These are phyloP conservation scores for Beta macrorhiza DNA, from an alignment of 179 eudicot species.

Conservation along the genomic window DNA sequence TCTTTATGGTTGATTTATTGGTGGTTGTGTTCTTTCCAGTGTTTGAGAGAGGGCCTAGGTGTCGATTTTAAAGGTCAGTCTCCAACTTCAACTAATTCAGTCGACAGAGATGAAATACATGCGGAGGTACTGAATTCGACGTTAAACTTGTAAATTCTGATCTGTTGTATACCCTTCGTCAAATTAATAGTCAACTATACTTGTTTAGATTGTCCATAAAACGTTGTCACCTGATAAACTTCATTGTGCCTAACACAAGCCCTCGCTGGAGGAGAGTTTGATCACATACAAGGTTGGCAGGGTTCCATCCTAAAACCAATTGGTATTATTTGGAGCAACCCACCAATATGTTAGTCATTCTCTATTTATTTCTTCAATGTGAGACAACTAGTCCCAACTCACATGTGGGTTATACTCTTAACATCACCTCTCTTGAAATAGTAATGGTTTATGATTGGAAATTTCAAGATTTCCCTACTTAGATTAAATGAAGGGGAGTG, in stretches of 20 bases:
- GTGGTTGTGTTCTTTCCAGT: conserved; percentile 41
- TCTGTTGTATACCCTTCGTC: not conserved
- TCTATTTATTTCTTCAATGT: no score
- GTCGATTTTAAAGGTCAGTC: conserved; percentile 62
- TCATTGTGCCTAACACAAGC: no score
- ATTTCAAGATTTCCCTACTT: not conserved
- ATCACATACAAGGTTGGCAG: no score
- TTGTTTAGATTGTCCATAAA: not conserved
- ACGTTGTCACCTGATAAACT: not conserved
- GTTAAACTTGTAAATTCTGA: not conserved
- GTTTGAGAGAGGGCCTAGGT: conserved; percentile 70
- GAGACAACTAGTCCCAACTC: no score
- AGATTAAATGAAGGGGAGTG: not conserved
- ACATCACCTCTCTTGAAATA: not conserved
- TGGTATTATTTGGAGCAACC: no score
- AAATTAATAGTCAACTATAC: not conserved
- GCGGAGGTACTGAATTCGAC: conserved; percentile 52
- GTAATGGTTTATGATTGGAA: not conserved
- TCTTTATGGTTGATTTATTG: not conserved
- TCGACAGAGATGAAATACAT: conserved; percentile 59
- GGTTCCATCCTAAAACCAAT: no score
- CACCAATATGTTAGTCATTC: no score
- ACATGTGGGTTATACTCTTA: no score
- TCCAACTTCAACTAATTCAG: conserved; percentile 49
- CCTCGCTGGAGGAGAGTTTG: no score